Percentiles rank a stretch among this genome's conserved stretches.
Conservation (phyloP, 2,329 filamentous ascomycete genomes). For the Calonectria hongkongensis region DNA sequence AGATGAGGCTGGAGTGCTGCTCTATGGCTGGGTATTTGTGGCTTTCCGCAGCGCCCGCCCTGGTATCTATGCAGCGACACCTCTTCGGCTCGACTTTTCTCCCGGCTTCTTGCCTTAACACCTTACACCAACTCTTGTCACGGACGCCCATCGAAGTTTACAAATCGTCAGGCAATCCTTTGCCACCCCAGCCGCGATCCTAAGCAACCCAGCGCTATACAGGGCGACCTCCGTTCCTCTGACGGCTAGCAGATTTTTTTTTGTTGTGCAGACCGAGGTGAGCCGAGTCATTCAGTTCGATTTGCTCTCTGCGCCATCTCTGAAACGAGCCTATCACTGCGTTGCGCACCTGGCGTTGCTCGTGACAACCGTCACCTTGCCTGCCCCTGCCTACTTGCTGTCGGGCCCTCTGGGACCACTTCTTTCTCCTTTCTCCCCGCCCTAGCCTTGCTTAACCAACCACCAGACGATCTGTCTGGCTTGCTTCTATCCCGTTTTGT, state of each 20-base stretch:
- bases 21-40: slow-evolving; percentile 33
- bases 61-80: slow-evolving; percentile 42
- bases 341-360: slow-evolving; percentile 55
- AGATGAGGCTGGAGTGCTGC: slow-evolving; percentile 18
- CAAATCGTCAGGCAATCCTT: slow-evolving; percentile 41
- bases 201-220: slow-evolving; percentile 25
- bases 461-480: slow-evolving; percentile 46
- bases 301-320: slow-evolving; percentile 53
- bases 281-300: slow-evolving; percentile 58
- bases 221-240: slow-evolving; percentile 26
- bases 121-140: slow-evolving; percentile 43
- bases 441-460: slow-evolving; percentile 50
- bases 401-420: slow-evolving; percentile 52
- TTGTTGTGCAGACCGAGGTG: slow-evolving; percentile 53
- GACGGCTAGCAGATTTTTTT: slow-evolving; percentile 46
- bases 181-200: slow-evolving; percentile 30
- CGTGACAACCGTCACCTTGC: slow-evolving; percentile 54
- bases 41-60: slow-evolving; percentile 7
- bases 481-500: slow-evolving; percentile 36
- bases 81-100: slow-evolving; percentile 48
- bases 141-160: slow-evolving; percentile 26
- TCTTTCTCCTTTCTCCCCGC: slow-evolving; percentile 48
- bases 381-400: slow-evolving; percentile 47
- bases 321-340: slow-evolving; percentile 51
- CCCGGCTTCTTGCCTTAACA: slow-evolving; percentile 41